These are phyloP conservation scores for Dicorynia guianensis DNA, from an alignment of 306 rosid genomes.

Conservation along the genomic window DNA sequence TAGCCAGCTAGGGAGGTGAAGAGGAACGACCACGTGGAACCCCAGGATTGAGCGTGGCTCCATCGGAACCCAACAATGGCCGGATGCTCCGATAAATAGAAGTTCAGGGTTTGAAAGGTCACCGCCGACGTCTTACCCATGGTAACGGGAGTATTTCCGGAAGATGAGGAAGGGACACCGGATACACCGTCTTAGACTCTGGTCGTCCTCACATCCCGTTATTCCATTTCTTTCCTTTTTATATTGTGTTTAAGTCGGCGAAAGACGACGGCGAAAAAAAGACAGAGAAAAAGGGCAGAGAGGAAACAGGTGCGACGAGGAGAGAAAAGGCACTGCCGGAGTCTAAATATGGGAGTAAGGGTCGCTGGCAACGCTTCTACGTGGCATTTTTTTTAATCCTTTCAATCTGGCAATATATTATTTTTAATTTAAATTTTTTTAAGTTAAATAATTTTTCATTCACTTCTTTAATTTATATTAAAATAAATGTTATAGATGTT, in stretches of 20 bases:
- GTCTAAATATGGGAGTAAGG: too few relatives aligned
- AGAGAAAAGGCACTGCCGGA: too few relatives aligned
- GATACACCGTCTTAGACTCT: not conserved
- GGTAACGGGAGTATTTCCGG: slow-evolving; percentile 1
- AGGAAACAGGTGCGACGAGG: too few relatives aligned
- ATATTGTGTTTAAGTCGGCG: not conserved
- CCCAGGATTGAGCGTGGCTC: slow-evolving; percentile 84
- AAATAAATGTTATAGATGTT: too few relatives aligned
- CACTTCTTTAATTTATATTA: too few relatives aligned
- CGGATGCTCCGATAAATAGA: slow-evolving; percentile 89
- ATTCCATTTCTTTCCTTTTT: not conserved
- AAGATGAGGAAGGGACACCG: not conserved
- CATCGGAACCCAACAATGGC: slow-evolving; percentile 77
- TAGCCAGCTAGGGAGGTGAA: slow-evolving; percentile 65
- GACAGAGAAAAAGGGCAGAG: too few relatives aligned
- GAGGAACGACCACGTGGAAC: slow-evolving; percentile 94
- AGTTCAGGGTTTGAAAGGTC: slow-evolving; percentile 38
- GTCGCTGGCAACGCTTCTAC: too few relatives aligned
- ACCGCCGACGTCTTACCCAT: slow-evolving; percentile 23
- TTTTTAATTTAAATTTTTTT: too few relatives aligned
- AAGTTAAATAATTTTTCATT: too few relatives aligned
- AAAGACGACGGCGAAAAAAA: not conserved
- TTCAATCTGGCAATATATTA: too few relatives aligned
- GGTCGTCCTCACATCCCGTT: not conserved
- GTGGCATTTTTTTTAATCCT: too few relatives aligned